Evolutionary conservation across 1,284 basidiomycete species (phyloP).

Genomic region (Hymenochaete sp.): DNA sequence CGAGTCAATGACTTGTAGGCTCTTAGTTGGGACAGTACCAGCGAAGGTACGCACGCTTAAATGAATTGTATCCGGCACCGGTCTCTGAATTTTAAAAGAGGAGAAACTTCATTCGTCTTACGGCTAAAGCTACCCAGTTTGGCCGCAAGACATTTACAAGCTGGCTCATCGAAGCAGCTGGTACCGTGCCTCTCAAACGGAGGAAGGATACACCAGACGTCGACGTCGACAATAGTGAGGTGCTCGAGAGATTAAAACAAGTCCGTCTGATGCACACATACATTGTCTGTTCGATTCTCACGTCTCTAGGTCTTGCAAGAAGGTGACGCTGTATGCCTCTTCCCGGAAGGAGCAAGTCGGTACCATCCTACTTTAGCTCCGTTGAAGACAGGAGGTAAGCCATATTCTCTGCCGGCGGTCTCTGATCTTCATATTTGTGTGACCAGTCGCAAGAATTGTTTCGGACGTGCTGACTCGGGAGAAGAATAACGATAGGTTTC

Average conservation of each 20-base stretch:
- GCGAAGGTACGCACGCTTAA: constrained; percentile 33
- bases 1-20: too few relatives aligned
- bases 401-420: constrained; percentile 9
- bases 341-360: constrained; percentile 76
- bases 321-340: constrained; percentile 75
- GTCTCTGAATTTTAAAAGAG: constrained; percentile 28
- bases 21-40: constrained; percentile 64
- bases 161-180: constrained; percentile 81
- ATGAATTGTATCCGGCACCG: constrained; percentile 18
- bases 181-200: constrained; percentile 73
- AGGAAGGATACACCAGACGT: constrained; percentile 55
- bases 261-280: constrained; percentile 29
- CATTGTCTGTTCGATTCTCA: background rate
- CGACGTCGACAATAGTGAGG: constrained; percentile 54
- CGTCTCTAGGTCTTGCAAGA: constrained; percentile 52
- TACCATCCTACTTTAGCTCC: constrained; percentile 79
- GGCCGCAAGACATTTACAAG: constrained; percentile 74
- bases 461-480: constrained; percentile 72
- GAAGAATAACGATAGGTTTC: constrained; percentile 56
- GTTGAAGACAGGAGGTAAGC: constrained; percentile 71
- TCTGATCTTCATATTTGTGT: constrained; percentile 1
- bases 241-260: constrained; percentile 61
- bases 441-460: constrained; percentile 65
- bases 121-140: constrained; percentile 80
- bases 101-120: constrained; percentile 73